These are phyloP conservation scores for Willaertia magna DNA, from an alignment of 208 protist genomes.

Conservation along the genomic window DNA sequence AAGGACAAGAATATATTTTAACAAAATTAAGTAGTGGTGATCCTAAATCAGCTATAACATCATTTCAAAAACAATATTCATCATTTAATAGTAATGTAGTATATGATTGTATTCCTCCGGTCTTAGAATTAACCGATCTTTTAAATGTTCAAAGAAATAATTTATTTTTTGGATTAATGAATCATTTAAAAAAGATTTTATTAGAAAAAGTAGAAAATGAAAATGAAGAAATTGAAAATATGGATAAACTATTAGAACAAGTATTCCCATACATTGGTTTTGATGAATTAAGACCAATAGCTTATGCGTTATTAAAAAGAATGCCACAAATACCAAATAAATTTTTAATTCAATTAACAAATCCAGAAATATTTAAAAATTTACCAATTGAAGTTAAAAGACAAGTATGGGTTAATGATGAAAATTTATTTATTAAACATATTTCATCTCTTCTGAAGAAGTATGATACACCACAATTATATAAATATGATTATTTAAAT, in stretches of 20 bases:
- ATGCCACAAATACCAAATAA: background rate
- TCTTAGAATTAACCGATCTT: background rate
- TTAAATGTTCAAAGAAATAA: background rate
- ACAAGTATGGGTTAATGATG: background rate
- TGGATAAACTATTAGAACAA: background rate
- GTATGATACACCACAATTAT: background rate
- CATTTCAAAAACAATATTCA: background rate
- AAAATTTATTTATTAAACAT: background rate
- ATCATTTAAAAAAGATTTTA: background rate
- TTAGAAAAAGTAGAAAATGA: background rate
- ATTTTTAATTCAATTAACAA: background rate
- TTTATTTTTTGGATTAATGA: background rate
- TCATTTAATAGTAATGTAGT: background rate
- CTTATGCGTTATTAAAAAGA: background rate
- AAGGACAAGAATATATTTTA: background rate
- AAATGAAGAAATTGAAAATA: background rate
- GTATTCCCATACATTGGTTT: background rate
- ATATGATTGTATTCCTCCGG: background rate
- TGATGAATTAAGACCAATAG: background rate
- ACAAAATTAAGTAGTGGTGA: background rate
- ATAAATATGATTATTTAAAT: background rate
- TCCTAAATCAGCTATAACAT: background rate
- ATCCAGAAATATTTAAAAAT: background rate
- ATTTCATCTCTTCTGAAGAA: background rate
- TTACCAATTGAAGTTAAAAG: background rate